Conservation (phyloP, 2,329 filamentous ascomycete genomes). For the Trichoderma harzianum region DNA sequence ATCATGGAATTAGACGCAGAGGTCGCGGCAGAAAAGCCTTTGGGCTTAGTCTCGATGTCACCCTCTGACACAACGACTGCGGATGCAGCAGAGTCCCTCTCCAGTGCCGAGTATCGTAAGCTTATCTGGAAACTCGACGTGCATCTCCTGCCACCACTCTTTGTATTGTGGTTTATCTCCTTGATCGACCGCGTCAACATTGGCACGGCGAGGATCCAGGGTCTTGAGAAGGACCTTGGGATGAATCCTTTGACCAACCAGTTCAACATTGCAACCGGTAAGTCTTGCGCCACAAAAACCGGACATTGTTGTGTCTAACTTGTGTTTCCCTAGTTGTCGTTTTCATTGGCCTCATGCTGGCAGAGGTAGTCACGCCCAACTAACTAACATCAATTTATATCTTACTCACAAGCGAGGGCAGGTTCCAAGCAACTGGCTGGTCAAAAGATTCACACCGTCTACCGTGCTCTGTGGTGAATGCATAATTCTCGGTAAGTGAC, state of each 20-base stretch:
- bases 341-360: slow-evolving; percentile 11
- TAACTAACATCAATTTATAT: slow-evolving; percentile 16
- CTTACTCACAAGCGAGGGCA: neutral
- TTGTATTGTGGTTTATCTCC: slow-evolving; percentile 29
- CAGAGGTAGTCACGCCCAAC: neutral
- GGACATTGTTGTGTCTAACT: neutral
- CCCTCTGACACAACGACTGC: neutral
- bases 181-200: slow-evolving; percentile 29
- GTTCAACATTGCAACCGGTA: slow-evolving; percentile 12
- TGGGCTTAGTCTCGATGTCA: slow-evolving; percentile 1
- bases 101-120: slow-evolving; percentile 24
- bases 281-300: neutral
- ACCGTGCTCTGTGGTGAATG: slow-evolving; percentile 18
- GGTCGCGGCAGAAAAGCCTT: slow-evolving; percentile 7
- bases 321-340: neutral
- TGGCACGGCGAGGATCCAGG: slow-evolving; percentile 25
- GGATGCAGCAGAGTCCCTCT: neutral
- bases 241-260: slow-evolving; percentile 11
- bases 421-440: slow-evolving; percentile 26
- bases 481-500: slow-evolving; percentile 20
- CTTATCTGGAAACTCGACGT: slow-evolving; percentile 27
- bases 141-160: slow-evolving; percentile 26
- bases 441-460: slow-evolving; percentile 25
- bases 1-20: neutral
- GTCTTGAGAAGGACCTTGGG: slow-evolving; percentile 25